Conservation (phyloP, 2,329 filamentous ascomycete species). For the Cryphonectria naterciae region DNA sequence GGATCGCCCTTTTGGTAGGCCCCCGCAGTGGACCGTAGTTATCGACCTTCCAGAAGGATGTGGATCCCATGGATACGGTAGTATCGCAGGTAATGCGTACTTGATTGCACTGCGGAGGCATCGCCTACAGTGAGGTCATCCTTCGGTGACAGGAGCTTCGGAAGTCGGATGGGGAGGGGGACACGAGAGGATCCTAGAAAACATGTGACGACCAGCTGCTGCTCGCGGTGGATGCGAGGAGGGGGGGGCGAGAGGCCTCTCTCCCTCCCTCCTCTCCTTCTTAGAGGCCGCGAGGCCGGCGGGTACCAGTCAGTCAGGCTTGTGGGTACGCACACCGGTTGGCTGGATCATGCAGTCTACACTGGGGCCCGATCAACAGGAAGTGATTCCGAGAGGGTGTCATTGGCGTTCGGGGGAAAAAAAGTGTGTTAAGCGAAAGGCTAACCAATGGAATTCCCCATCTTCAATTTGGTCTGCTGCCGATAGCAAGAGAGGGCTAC, state of each 20-base stretch:
- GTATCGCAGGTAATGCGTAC: not conserved
- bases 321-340: conserved; percentile 21
- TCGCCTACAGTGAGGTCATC: not conserved
- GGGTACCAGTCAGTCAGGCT: conserved; percentile 6
- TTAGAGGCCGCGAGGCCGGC: not conserved
- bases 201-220: conserved; percentile 19
- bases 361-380: conserved; percentile 18
- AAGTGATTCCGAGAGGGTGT: conserved; percentile 24
- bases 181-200: not conserved
- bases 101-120: not conserved
- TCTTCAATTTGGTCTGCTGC: conserved; percentile 14
- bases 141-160: conserved; percentile 1
- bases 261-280: not conserved
- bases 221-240: not conserved
- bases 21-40: not conserved
- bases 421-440: conserved; percentile 17
- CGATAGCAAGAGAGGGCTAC: not conserved
- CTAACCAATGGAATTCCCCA: conserved; percentile 12
- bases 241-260: not conserved
- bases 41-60: conserved; percentile 20
- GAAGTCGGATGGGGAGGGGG: conserved; percentile 5
- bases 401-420: conserved; percentile 15
- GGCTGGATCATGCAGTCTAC: conserved; percentile 18
- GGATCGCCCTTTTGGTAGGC: not conserved
- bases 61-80: conserved; percentile 9